phyloP scores from a whole-genome alignment of 768 basidiomycete genomes.

The Ephemerocybe angulata region DNA sequence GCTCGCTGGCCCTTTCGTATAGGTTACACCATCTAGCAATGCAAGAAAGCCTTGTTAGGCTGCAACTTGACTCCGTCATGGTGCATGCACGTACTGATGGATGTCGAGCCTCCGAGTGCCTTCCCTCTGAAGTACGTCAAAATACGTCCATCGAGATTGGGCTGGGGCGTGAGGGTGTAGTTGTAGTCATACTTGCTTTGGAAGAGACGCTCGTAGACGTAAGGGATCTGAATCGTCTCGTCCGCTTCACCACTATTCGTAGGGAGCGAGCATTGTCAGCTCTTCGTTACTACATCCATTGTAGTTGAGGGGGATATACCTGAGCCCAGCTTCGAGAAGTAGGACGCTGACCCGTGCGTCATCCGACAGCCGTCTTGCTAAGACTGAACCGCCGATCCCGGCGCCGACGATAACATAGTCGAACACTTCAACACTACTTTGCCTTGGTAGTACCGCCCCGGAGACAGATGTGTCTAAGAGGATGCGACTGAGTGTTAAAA shows the following conservation, averaged over 20 bases:
- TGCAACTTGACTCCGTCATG: too few species aligned
- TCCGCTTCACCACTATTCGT: not conserved
- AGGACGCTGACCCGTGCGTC: slow-evolving; percentile 26
- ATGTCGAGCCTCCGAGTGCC: slow-evolving; percentile 29
- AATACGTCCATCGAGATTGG: slow-evolving; percentile 20
- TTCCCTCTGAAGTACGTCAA: slow-evolving; percentile 27
- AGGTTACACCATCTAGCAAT: slow-evolving; percentile 16
- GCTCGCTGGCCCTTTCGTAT: slow-evolving; percentile 13
- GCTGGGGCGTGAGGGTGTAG: slow-evolving; percentile 28
- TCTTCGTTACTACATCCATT: too few species aligned
- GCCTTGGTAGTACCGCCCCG: too few species aligned
- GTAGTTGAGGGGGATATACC: slow-evolving; percentile 10
- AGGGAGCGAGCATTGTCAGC: not conserved
- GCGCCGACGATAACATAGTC: slow-evolving; percentile 1
- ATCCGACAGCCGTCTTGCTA: slow-evolving; percentile 30
- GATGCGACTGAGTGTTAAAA: too few species aligned
- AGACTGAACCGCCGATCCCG: slow-evolving; percentile 20
- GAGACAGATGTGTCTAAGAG: too few species aligned
- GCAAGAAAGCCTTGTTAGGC: too few species aligned
- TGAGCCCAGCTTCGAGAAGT: slow-evolving; percentile 26
- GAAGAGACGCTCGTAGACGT: not conserved
- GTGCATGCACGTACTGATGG: slow-evolving; percentile 22
- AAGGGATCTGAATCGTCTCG: not conserved
- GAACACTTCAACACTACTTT: too few species aligned
- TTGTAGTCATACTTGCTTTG: slow-evolving; percentile 28